Evolutionary conservation across 192 early-diverging fungal species (phyloP).

Genomic region (Rhizophagus clarus): DNA sequence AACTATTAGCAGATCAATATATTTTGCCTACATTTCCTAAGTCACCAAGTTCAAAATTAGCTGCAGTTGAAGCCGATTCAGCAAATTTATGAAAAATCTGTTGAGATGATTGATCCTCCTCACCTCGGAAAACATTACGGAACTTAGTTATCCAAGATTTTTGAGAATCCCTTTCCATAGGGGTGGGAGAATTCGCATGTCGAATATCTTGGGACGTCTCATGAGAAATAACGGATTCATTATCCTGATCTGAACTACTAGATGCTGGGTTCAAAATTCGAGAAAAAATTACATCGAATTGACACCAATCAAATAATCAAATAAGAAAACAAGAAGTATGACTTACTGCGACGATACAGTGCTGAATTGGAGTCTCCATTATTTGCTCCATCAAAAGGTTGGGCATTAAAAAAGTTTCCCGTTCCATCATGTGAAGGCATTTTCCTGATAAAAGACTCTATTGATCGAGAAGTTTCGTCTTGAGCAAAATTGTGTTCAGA

Average conservation of each 20-base stretch:
- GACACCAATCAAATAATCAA: not conserved
- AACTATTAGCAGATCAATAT: not conserved
- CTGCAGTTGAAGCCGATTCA: not conserved
- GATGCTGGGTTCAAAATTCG: not conserved
- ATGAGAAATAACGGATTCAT: not conserved
- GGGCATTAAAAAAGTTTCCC: constrained; percentile 5
- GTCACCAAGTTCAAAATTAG: constrained; percentile 1
- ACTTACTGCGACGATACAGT: not conserved
- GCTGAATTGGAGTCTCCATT: not conserved
- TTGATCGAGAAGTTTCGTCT: not conserved
- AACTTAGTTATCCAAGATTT: not conserved
- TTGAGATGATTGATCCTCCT: not conserved
- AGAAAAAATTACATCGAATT: not conserved
- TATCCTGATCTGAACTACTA: not conserved
- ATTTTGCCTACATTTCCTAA: not conserved
- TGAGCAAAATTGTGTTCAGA: not conserved
- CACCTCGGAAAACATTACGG: not conserved
- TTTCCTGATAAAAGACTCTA: not conserved
- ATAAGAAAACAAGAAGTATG: not conserved
- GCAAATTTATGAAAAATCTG: not conserved
- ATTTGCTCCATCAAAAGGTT: not conserved
- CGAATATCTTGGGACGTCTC: not conserved
- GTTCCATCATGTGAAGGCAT: constrained; percentile 21
- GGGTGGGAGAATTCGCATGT: not conserved
- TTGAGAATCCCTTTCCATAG: not conserved